Evolutionary conservation across 2,329 filamentous ascomycete species (phyloP), one percentile per base, ranked within the genome.

Genomic region (Aspergillus neoniger): DNA sequence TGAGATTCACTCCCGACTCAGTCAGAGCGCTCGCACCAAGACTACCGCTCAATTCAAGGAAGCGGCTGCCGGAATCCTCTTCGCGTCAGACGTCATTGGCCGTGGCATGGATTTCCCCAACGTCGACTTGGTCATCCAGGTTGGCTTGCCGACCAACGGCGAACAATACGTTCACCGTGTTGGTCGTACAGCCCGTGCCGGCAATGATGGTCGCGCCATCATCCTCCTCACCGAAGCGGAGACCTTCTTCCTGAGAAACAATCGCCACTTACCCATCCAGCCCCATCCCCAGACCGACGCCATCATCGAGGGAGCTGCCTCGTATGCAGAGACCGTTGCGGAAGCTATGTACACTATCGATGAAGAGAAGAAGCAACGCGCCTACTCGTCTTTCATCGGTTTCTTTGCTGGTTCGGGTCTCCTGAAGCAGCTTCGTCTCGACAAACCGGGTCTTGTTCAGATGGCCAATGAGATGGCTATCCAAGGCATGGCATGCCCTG

Each of bases 1-100:
- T 69, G 81, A 87, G 66, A 93, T 98, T 60, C 92, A 96, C 76
- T 89, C 91, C 28, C 87, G 88, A 69, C 85, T 96, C 44, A 82
- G 77, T 10, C 94, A 98, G 73, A 54, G 36, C 0, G 78, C 83
- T 69, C 88, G 93, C 57, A 93, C 91, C 5, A 81, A 76, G 58
- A 86, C 87, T 39, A 79, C 58, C 71, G 79, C 17, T 8, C 61
- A 69, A 7, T 73, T 73, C 65, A 72, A 72, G 58, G 67, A 71
- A 25, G 69, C 70, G 0, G 68, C 74, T 1, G 74, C 76, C 15
- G 83, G 82, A 25, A 79, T 85, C 55, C 72, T 85, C 64, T 81
- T 85, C 57, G 82, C 83, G 21, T 81, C 80, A 1, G 76, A 78
- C 58, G 76, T 67, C 4, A 78, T 81, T 10, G 80, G 80, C 9